Evolutionary conservation across 495 filamentous ascomycete species (phyloP), one percentile per base, ranked within the genome.

Genomic region (Penicillium desertorum): DNA sequence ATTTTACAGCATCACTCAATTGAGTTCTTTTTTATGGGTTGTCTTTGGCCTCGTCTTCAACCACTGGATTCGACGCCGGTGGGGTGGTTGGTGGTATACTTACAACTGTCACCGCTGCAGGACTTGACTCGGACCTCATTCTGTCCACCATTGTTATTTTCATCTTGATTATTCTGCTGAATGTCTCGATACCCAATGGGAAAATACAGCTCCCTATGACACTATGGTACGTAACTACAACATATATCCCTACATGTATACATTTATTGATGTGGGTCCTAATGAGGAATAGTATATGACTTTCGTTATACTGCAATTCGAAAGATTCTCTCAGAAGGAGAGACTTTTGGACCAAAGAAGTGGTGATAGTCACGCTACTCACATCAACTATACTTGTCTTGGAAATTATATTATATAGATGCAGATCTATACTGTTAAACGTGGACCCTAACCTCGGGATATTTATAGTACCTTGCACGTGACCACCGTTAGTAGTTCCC

Each of bases 41-140:
- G 70, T 82, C 37, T 82, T 84, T 5, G 83, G 83, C 7, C 83
- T 75, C 50, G 55, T 82, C 4, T 87, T 87, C 74, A 81, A 87
- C 61, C 76, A 79, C 63, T 65, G 73, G 37, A 76, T 87, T 56
- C 71, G 75, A 45, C 76, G 76, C 47, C 68, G 74, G 9, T 69
- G 82, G 65, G 77, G 81, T 61, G 71, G 65, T 2, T 86, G 83
- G 84, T 87, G 83, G 83, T 74, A 74, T 57, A 64, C 77, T 12
- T 70, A 78, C 42, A 84, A 84, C 59, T 85, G 63, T 84, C 58
- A 82, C 79, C 3, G 78, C 79, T 23, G 78, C 77, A 4, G 81
- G 73, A 0, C 66, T 84, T 52, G 80, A 83, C 49, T 65, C 81
- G n/a, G 82, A 80, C 1, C 69, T 86, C 44, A 80, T 82, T 14